phyloP scores from a whole-genome alignment of 2,329 filamentous ascomycete species.

The Trichoderma breve region DNA sequence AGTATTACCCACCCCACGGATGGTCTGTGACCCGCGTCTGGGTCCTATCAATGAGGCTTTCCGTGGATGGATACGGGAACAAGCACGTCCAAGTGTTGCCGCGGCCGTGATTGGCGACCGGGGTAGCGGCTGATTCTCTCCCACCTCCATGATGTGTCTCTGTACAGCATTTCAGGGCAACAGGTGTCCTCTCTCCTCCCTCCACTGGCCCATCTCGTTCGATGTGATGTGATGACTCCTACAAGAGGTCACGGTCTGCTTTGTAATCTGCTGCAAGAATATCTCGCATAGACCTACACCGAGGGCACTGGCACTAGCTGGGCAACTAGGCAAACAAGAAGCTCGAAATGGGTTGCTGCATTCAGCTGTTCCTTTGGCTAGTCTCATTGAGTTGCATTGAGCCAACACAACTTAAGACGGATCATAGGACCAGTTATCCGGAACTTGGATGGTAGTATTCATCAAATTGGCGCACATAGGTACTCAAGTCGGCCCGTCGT shows the following conservation, averaged over 20 bases:
- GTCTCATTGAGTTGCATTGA: not conserved
- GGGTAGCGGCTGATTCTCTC: not conserved
- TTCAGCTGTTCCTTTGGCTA: not conserved
- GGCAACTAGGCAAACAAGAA: not conserved
- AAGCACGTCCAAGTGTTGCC: not conserved
- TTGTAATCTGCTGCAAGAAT: not conserved
- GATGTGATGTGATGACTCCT: not conserved
- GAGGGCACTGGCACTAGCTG: not conserved
- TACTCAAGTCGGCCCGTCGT: not conserved
- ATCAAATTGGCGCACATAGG: not conserved
- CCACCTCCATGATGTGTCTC: not conserved
- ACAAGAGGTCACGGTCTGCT: not conserved
- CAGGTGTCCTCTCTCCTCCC: not conserved
- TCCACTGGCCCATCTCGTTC: not conserved
- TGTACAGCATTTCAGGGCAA: not conserved
- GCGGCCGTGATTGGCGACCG: not conserved
- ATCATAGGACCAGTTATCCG: not conserved
- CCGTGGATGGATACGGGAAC: not conserved
- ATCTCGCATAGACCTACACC: not conserved
- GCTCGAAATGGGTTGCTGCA: not conserved
- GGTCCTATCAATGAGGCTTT: not conserved
- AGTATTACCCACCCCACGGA: not conserved
- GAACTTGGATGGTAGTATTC: not conserved
- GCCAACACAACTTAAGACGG: not conserved
- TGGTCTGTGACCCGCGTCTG: constrained; percentile 1